Evolutionary conservation across 2,329 filamentous ascomycete genomes (phyloP).

Genomic region (Colletotrichum lupini): DNA sequence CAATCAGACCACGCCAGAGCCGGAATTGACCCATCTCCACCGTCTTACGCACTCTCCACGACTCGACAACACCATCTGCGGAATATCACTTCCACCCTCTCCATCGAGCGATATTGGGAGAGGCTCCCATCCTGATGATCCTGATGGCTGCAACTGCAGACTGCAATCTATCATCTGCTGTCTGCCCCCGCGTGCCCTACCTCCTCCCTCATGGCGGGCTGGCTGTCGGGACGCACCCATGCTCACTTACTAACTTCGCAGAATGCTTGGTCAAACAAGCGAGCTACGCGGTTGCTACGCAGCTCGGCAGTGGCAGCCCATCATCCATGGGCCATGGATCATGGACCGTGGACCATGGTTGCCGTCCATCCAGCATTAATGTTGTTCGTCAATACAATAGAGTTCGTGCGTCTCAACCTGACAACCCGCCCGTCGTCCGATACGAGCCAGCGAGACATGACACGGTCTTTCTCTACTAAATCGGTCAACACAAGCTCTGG

Average conservation of each 20-base stretch:
- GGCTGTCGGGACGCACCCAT: background rate
- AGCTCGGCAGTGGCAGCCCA: background rate
- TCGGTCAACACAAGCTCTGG: background rate
- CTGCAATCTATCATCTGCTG: background rate
- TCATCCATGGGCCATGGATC: background rate
- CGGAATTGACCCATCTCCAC: background rate
- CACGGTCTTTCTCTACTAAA: constrained; percentile 12
- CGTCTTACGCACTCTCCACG: background rate
- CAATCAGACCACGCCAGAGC: background rate
- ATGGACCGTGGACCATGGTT: no score
- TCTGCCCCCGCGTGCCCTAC: background rate
- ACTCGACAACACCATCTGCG: background rate
- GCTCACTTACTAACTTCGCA: background rate
- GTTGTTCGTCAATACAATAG: constrained; percentile 1
- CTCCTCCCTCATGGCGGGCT: background rate
- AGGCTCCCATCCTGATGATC: background rate
- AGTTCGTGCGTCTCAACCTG: constrained; percentile 32
- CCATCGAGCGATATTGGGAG: background rate
- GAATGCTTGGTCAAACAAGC: background rate
- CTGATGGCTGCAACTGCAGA: background rate
- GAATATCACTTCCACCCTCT: background rate
- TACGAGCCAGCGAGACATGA: constrained; percentile 27
- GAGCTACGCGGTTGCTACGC: background rate
- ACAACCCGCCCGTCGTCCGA: constrained; percentile 28
- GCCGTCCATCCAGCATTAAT: background rate